Conservation (phyloP, 352 stramenopile species). For the Pythium rishiriense region DNA sequence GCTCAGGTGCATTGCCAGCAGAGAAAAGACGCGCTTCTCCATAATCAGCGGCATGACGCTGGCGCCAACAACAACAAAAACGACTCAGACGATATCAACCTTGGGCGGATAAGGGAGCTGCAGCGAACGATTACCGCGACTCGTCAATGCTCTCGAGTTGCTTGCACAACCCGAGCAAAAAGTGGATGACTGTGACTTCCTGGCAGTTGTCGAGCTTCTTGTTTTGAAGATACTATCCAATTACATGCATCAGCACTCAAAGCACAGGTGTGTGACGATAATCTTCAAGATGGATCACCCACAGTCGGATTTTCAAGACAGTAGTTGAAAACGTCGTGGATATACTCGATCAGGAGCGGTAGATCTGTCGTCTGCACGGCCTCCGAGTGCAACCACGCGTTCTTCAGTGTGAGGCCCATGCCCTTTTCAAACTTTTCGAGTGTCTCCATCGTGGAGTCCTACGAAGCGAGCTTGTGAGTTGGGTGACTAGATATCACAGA, state of each 20-base stretch:
- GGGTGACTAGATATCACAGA: too few relatives aligned
- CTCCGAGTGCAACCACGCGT: conserved; percentile 89
- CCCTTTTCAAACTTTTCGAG: conserved; percentile 88
- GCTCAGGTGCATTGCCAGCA: conserved; percentile 81
- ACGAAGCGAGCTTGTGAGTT: background rate
- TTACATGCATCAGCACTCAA: background rate
- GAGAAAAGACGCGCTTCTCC: conserved; percentile 76
- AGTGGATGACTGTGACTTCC: conserved; percentile 88
- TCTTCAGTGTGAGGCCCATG: conserved; percentile 87
- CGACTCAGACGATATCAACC: background rate
- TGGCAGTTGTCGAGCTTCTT: conserved; percentile 82
- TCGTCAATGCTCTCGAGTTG: conserved; percentile 86
- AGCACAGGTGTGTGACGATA: background rate
- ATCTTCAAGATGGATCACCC: conserved; percentile 2
- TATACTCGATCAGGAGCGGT: conserved; percentile 87
- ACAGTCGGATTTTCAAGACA: conserved; percentile 71
- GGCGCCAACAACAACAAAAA: background rate
- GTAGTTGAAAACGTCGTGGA: conserved; percentile 82
- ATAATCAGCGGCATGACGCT: conserved; percentile 86
- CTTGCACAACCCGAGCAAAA: conserved; percentile 79
- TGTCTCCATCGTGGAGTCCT: conserved; percentile 65
- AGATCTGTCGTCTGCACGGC: conserved; percentile 91
- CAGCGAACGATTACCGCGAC: conserved; percentile 42
- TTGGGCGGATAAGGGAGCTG: too few relatives aligned
- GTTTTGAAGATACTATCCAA: conserved; percentile 54